Evolutionary conservation across 1,284 basidiomycete genomes (phyloP), one percentile per base, ranked within the genome.

Genomic region (Ganoderma boninense): DNA sequence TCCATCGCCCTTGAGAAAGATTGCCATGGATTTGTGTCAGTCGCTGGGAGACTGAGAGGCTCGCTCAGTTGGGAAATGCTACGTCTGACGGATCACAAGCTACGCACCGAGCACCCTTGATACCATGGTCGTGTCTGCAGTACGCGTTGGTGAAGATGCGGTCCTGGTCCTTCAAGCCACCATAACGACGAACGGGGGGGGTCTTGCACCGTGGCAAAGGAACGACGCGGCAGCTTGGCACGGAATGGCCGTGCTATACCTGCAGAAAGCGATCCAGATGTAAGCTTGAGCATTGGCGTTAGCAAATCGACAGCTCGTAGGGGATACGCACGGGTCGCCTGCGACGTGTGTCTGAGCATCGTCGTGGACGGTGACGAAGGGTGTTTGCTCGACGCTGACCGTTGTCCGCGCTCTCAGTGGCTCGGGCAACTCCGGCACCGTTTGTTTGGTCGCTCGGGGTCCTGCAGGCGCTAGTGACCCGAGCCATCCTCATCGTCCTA

Each of bases 11-110:
- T 98, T 99, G 68, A 93, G 85, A 60, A 99, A 75, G 77, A 99
- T 98, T 73, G 98, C 97, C 83, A 98, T 98, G 72, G 97, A 99
- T 74, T 90, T 88, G 83, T 99, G 97, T 97, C 97, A 99, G 86
- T 99, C 97, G 59, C 97, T 97, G 65, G 97, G 92, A 62, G 92
- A 87, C 93, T 97, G 54, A 26, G 67, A 38, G n/a, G 64, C 40
- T 64, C 67, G 70, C 56, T 73, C 54, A 59, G 69, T 65, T 57
- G 65, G 49, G 66, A 64, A 68, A 68, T 70, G n/a, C 26, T 35
- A 57, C 54, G 44, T 20, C 26, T 42, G 26, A 32, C 26, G 64
- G 3, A 56, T 18, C 2, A 23, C 14, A 40, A 62, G 35, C 20
- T 14, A 80, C 85, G 66, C 67, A 95, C 95, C 87, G 80, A 35